Evolutionary conservation across 2,329 filamentous ascomycete species (phyloP).

Genomic region (Ceratocystis cacaofunesta): DNA sequence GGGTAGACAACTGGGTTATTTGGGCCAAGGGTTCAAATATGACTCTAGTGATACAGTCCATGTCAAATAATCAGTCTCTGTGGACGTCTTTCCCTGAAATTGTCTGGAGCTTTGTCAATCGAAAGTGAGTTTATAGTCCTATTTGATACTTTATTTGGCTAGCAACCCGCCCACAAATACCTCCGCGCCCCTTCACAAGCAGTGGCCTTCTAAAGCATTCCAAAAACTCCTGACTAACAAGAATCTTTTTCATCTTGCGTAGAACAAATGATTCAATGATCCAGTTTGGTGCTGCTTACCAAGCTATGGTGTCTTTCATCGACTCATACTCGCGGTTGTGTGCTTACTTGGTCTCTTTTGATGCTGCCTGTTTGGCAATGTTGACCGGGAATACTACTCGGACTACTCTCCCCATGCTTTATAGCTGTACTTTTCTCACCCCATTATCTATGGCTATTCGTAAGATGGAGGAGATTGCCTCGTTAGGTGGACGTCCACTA

Average conservation of each 20-base stretch:
- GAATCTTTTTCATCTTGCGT: neutral
- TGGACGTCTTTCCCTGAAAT: slow-evolving; percentile 40
- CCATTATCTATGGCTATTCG: neutral
- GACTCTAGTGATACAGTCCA: slow-evolving; percentile 29
- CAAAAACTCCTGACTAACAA: neutral
- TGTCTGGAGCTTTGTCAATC: slow-evolving; percentile 27
- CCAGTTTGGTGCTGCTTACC: neutral
- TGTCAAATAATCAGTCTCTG: slow-evolving; percentile 31
- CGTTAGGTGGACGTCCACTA: neutral
- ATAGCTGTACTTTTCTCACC: neutral
- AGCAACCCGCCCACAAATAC: neutral
- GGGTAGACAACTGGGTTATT: slow-evolving; percentile 35
- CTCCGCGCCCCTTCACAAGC: too few species aligned
- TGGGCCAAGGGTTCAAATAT: slow-evolving; percentile 26
- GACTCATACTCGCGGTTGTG: slow-evolving; percentile 33
- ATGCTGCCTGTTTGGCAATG: slow-evolving; percentile 22
- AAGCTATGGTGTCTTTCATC: slow-evolving; percentile 24
- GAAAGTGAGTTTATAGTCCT: slow-evolving; percentile 7
- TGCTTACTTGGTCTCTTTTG: slow-evolving; percentile 37
- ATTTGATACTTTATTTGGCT: neutral
- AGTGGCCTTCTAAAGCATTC: neutral
- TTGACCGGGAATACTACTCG: neutral
- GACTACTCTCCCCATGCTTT: neutral
- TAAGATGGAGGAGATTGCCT: neutral
- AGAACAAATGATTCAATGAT: neutral